Base-by-base conservation (phyloP, 1,284 basidiomycete genomes). In the Cryptococcus amylolentus region DNA sequence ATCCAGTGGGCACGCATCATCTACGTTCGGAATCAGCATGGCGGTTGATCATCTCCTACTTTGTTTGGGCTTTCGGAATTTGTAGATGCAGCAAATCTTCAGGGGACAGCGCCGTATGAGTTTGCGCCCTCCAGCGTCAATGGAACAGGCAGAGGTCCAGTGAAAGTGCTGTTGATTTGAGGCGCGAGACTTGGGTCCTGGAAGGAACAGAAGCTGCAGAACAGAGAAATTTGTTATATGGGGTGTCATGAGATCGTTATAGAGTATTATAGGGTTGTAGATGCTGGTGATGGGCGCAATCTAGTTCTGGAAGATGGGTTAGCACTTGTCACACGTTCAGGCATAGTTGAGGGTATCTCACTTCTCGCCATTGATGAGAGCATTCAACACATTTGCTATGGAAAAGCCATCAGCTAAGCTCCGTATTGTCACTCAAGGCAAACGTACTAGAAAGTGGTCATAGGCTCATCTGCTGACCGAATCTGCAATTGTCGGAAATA, bases 401-500 rank as follows among this genome's bases (percentile, higher is more conserved):
- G 35, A 27, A 52, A 23, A 26, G 31, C 44, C 27, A 23, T 23
- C 23, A 23, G 23, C 23, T 3, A 23, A 49, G 27, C 47, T 18
- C 4, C 28, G n/a, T 12, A 3, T 44, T 20, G 8, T 20, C 37
- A 7, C 8, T 28, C n/a, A 13, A 16, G 16, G 13, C 18, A 13
- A 35, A 66, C 75, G 65, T 57, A 84, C 89, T 78, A 81, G 89
- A 93, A 96, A 0, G 89, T 96, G 8, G 93, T 96, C 89, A 93
- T 94, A 6, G 93, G 93, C 72, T 96, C 93, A 75, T 96, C 93
- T 0, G 95, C 95, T 67, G 91, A 94, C 38, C 95, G 81, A 64
- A 98, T 98, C 76, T 98, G 95, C 18, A 98, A 80, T 79, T 97
- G 93, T 76, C 94, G 91, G 77, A 90, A 98, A 78, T 95, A 98